Conservation (phyloP, 2,329 filamentous ascomycete species). For the Zasmidium angulare region DNA sequence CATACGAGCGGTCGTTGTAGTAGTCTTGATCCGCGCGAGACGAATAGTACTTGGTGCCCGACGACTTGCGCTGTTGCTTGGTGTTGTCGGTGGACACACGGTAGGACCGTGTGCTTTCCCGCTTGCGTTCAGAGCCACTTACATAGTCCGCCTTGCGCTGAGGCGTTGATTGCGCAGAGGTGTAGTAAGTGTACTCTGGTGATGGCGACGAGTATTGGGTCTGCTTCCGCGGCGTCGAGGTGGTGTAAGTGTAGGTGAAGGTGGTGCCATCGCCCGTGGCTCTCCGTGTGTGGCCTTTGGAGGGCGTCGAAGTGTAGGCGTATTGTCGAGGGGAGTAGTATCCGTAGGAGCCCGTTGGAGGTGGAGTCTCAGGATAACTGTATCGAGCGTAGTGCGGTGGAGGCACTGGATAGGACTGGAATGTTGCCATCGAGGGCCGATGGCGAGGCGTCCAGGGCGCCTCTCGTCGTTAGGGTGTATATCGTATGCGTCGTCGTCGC, state of each 20-base stretch:
- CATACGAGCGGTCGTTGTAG: slow-evolving; percentile 54
- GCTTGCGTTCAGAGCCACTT: slow-evolving; percentile 58
- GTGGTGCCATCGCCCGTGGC: slow-evolving; percentile 52
- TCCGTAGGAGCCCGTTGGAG: slow-evolving; percentile 36
- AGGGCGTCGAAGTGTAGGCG: slow-evolving; percentile 48
- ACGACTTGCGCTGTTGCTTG: slow-evolving; percentile 34
- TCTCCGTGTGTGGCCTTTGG: slow-evolving; percentile 54
- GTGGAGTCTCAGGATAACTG: slow-evolving; percentile 53
- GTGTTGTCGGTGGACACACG: slow-evolving; percentile 33
- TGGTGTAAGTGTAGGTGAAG: slow-evolving; percentile 46
- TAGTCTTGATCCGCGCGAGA: slow-evolving; percentile 50
- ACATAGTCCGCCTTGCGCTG: slow-evolving; percentile 63
- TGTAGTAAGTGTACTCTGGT: slow-evolving; percentile 30
- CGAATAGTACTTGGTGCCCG: slow-evolving; percentile 48
- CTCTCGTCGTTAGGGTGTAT: slow-evolving; percentile 23
- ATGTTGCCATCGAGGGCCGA: slow-evolving; percentile 32
- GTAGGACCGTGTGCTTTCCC: slow-evolving; percentile 40
- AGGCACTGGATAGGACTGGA: slow-evolving; percentile 41
- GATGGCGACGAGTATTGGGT: slow-evolving; percentile 22
- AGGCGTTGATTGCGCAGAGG: slow-evolving; percentile 48
- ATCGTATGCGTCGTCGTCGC: slow-evolving; percentile 7
- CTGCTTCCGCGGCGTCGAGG: slow-evolving; percentile 25
- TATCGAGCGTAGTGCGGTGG: slow-evolving; percentile 50
- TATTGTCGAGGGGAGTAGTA: slow-evolving; percentile 58
- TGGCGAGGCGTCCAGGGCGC: slow-evolving; percentile 37